A percentile compares a stretch with the other conserved stretches of the same genome.
Conservation (phyloP, 257 asterid species). For the Solanum bulbocastanum region DNA sequence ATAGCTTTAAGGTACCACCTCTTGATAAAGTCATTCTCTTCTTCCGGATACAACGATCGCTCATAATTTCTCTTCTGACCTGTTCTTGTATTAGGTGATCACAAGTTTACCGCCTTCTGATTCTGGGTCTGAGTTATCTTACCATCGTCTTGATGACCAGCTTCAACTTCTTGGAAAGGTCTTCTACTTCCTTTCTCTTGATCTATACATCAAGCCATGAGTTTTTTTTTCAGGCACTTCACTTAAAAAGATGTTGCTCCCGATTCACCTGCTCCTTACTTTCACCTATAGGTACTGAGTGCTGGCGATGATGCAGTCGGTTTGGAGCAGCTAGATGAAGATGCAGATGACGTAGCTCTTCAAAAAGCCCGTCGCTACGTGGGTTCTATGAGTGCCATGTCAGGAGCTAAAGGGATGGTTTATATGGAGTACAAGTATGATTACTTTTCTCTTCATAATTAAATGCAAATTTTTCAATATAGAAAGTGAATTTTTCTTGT, state of each 20-base stretch:
- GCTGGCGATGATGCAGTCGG: conserved; percentile 92
- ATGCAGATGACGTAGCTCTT: conserved; percentile 86
- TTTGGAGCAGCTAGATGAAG: conserved; percentile 93
- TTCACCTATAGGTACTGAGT: conserved; percentile 49
- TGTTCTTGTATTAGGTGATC: conserved; percentile 46
- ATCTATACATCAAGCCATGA: background rate
- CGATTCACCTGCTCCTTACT: background rate
- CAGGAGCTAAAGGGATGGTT: conserved; percentile 87
- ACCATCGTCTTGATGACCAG: conserved; percentile 66
- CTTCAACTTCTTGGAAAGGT: conserved; percentile 82
- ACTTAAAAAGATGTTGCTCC: background rate
- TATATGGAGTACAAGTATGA: conserved; percentile 85
- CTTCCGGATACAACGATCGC: background rate
- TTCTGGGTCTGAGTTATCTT: conserved; percentile 59
- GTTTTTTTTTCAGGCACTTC: background rate
- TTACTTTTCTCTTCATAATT: background rate
- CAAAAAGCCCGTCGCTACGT: conserved; percentile 69
- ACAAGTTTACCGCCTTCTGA: conserved; percentile 90
- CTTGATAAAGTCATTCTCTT: background rate
- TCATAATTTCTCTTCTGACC: background rate
- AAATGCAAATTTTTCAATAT: background rate
- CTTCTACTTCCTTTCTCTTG: background rate
- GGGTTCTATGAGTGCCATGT: conserved; percentile 83
- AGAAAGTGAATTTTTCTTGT: background rate
- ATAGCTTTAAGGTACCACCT: conserved; percentile 73